Evolutionary conservation across 108 stramenopile genomes (phyloP), one percentile per base, ranked within the genome.

Genomic region (Cylindrotheca closterium): DNA sequence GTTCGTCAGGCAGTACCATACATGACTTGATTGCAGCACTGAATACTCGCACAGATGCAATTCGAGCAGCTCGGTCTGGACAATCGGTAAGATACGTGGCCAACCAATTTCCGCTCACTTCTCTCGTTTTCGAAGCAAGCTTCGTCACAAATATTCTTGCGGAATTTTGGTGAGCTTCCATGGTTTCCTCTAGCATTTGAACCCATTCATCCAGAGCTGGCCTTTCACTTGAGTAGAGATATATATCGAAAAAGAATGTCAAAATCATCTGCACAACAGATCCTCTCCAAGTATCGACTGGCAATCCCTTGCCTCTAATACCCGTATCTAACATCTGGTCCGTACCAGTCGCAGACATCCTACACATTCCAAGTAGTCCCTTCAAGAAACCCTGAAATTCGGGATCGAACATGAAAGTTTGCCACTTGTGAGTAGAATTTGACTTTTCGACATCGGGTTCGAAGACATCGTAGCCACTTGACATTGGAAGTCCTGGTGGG

Each of bases 371-470:
- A 51, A 96, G 79, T 4, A 96, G 70, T 28, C 84, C 75, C 55
- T 82, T 79, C 46, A 98, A 66, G 55, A 97, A 96, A 15, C 58
- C 30, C 59, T 96, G 95, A 61, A 96, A 94, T 58, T 96, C 96
- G 42, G 80, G 48, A 51, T 95, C 94, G 60, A 98, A 87, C 37
- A 97, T 77, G 70, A 95, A 96, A 26, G 83, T 79, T 61, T 96
- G 89, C 78, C 84, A 88, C 49, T 80, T 69, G 58, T 95, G 94
- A 45, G 87, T 92, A 19, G 87, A 77, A 75, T 96, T 97, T 33
- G 83, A 84, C 19, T 63, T 47, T 4, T 53, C 67, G 12, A 98
- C 97, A 68, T 91, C 94, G 4, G 82, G 84, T 55, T 87, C 75
- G 59, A 89, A 98, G 4, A 86, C 88, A 30, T 90, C 93, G 33